A percentile compares a stretch with the other conserved stretches of the same genome.
phyloP scores from a whole-genome alignment of 2,329 filamentous ascomycete genomes.

The Trichoderma guizhouense region DNA sequence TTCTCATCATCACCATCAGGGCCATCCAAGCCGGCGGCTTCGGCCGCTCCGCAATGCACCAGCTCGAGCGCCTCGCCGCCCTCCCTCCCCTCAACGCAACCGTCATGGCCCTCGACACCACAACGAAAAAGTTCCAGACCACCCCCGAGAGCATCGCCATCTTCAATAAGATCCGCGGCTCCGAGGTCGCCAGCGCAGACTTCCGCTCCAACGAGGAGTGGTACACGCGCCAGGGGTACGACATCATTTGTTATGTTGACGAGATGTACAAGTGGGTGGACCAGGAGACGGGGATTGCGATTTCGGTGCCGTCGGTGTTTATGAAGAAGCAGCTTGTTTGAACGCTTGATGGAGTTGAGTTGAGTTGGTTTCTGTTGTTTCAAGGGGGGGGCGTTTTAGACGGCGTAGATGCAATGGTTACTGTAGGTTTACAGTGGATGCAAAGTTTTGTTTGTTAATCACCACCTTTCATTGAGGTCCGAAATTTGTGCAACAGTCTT shows the following conservation, averaged over 20 bases:
- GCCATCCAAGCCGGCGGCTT: conserved; percentile 36
- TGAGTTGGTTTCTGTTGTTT: background rate
- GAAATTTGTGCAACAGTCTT: background rate
- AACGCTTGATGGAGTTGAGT: background rate
- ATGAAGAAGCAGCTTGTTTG: conserved; percentile 26
- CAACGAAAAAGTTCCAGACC: conserved; percentile 29
- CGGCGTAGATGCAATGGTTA: background rate
- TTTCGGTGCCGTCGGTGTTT: conserved; percentile 22
- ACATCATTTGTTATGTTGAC: conserved; percentile 18
- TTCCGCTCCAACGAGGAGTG: conserved; percentile 30
- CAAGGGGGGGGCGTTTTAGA: background rate
- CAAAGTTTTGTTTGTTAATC: background rate
- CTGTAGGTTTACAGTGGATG: background rate
- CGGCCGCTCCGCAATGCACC: conserved; percentile 36
- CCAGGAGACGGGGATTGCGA: conserved; percentile 16
- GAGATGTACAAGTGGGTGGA: conserved; percentile 23
- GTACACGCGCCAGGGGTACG: conserved; percentile 31
- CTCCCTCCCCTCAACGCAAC: conserved; percentile 33
- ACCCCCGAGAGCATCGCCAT: conserved; percentile 24
- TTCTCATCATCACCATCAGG: conserved; percentile 8
- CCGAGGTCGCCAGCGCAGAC: conserved; percentile 26
- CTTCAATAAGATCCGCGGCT: conserved; percentile 29
- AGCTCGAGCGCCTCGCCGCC: conserved; percentile 33
- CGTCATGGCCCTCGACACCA: conserved; percentile 37
- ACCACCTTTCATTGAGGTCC: background rate